Percentiles rank a stretch among this genome's conserved stretches.
These are phyloP conservation scores for Guyanaporus albipodus DNA, from an alignment of 768 basidiomycete species.

Conservation along the genomic window DNA sequence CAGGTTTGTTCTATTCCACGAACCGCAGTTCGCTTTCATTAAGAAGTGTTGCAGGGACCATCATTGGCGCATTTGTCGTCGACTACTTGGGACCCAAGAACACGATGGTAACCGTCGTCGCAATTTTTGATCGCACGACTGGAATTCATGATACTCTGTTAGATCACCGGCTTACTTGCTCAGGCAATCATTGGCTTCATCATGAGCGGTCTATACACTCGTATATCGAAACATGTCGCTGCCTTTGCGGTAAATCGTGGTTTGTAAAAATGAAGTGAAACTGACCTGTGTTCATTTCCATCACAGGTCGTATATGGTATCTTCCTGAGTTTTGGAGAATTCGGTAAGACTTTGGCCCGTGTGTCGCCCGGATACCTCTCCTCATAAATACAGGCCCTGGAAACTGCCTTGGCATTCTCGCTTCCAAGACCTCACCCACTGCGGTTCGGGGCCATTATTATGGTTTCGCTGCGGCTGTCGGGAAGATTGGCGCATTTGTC, in stretches of 20 bases:
- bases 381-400: conserved; percentile 55
- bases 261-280: background rate
- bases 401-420: conserved; percentile 81
- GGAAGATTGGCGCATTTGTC: conserved; percentile 80
- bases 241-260: conserved; percentile 60
- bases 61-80: conserved; percentile 71
- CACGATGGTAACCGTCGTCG: conserved; percentile 53
- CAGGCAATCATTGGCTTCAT: conserved; percentile 82
- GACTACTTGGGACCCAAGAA: conserved; percentile 74
- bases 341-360: conserved; percentile 50
- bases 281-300: background rate
- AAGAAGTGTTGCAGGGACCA: conserved; percentile 39
- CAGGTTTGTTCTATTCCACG: conserved; percentile 32
- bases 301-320: conserved; percentile 79
- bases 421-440: conserved; percentile 82
- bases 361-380: background rate
- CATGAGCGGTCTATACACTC: conserved; percentile 78
- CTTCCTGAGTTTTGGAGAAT: conserved; percentile 85
- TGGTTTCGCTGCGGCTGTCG: conserved; percentile 80
- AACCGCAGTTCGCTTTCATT: conserved; percentile 7
- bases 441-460: conserved; percentile 85
- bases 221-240: conserved; percentile 59
- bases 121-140: background rate
- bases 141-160: background rate
- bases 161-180: conserved; percentile 64